Percentiles rank a stretch among this genome's conserved stretches.
Conservation (phyloP, 768 basidiomycete genomes). For the Clavaria fumosa region DNA sequence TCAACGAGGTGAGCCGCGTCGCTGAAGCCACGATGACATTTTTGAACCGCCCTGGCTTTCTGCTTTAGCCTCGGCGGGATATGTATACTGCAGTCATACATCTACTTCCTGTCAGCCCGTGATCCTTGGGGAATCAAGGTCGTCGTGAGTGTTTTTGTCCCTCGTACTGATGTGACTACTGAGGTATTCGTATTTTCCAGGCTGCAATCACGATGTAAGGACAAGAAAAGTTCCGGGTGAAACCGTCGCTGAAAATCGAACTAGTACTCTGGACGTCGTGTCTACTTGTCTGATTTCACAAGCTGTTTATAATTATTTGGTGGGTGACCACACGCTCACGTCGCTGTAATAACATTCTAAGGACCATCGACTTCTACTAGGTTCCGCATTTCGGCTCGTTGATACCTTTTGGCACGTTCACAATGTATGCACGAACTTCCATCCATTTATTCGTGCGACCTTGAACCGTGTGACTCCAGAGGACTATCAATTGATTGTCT, state of each 20-base stretch:
- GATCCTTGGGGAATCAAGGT: no score
- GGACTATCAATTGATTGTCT: slow-evolving; percentile 27
- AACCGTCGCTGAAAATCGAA: not conserved
- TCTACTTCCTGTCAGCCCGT: slow-evolving; percentile 21
- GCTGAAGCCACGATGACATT: slow-evolving; percentile 12
- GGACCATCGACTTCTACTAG: no score
- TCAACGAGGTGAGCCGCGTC: slow-evolving; percentile 17
- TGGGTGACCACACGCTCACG: slow-evolving; percentile 8
- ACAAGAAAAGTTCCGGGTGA: not conserved
- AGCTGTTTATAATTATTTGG: slow-evolving; percentile 30
- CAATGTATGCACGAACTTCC: slow-evolving; percentile 18
- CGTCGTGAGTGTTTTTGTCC: no score
- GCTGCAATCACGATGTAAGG: not conserved
- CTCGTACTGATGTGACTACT: no score
- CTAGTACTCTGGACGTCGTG: slow-evolving; percentile 20
- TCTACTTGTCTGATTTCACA: slow-evolving; percentile 28
- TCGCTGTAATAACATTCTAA: not conserved
- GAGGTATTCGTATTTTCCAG: not conserved
- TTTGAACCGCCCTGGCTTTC: not conserved
- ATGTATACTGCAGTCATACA: slow-evolving; percentile 26
- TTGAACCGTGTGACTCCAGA: slow-evolving; percentile 10
- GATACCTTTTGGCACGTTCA: slow-evolving; percentile 21
- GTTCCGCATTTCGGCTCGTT: slow-evolving; percentile 28
- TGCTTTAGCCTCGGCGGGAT: slow-evolving; percentile 23
- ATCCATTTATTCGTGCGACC: not conserved